Conservation (phyloP, 2,329 filamentous ascomycete genomes). For the Scytalidium sp. region DNA sequence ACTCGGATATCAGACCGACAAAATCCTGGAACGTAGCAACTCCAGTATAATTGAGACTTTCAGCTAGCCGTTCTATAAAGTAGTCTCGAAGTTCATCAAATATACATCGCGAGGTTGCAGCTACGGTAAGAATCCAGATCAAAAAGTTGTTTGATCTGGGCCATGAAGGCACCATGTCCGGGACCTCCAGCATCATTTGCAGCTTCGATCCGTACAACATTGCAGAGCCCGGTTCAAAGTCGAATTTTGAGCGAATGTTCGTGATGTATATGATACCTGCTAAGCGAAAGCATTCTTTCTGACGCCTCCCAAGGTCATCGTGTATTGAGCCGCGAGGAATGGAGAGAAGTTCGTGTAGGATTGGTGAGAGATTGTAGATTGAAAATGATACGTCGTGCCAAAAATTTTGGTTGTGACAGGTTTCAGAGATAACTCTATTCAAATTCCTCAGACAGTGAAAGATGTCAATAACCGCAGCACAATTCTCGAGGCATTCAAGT, state of each 20-base stretch:
- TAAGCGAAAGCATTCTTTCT: background rate
- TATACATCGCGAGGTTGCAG: background rate
- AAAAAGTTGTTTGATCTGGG: background rate
- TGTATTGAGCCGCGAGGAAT: background rate
- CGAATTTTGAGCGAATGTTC: background rate
- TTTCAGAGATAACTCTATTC: background rate
- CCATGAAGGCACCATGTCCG: background rate
- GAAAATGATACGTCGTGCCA: background rate
- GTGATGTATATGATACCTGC: background rate
- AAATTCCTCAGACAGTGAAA: background rate
- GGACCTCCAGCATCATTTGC: background rate
- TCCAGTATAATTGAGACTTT: background rate
- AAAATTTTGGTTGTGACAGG: background rate
- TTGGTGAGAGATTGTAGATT: background rate
- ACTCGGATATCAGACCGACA: background rate
- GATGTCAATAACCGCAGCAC: background rate
- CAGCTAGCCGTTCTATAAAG: background rate
- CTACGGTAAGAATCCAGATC: background rate
- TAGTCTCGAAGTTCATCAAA: background rate
- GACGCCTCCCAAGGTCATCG: background rate
- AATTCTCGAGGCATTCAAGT: background rate
- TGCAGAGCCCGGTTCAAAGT: background rate
- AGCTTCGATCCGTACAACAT: background rate
- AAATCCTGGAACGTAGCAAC: background rate
- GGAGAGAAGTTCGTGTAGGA: background rate